Evolutionary conservation across 2,329 filamentous ascomycete species (phyloP).

Genomic region (Xylariaceae sp.): DNA sequence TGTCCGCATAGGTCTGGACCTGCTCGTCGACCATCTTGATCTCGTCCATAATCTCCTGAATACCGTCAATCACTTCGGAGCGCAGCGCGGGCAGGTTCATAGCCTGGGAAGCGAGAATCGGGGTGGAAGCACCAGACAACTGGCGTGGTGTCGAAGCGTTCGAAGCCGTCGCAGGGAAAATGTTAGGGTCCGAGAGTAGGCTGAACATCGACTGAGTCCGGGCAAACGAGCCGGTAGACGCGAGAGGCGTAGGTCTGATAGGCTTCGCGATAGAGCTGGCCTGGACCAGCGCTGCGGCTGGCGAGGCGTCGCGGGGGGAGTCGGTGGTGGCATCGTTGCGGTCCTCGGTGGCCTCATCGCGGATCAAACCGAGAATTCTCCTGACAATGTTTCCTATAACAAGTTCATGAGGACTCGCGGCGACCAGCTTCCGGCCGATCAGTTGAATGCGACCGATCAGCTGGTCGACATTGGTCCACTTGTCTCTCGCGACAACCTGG

Average conservation of each 20-base stretch:
- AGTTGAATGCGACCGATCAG: constrained; percentile 76
- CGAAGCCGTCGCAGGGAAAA: constrained; percentile 45
- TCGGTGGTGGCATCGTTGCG: constrained; percentile 61
- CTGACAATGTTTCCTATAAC: constrained; percentile 93
- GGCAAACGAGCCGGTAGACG: constrained; percentile 59
- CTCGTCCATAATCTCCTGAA: constrained; percentile 94
- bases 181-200: constrained; percentile 65
- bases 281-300: constrained; percentile 3
- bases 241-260: constrained; percentile 55
- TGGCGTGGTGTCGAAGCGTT: constrained; percentile 43
- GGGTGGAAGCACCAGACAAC: constrained; percentile 47
- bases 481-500: constrained; percentile 76
- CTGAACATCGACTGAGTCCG: constrained; percentile 78
- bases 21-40: constrained; percentile 89
- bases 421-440: constrained; percentile 70
- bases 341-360: constrained; percentile 83
- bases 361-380: constrained; percentile 81
- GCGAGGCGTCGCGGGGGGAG: constrained; percentile 38
- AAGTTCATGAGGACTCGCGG: constrained; percentile 83
- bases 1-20: constrained; percentile 80
- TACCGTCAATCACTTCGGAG: constrained; percentile 87
- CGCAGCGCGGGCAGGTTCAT: constrained; percentile 64
- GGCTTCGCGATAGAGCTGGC: constrained; percentile 20
- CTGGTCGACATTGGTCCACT: constrained; percentile 69
- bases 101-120: constrained; percentile 36